These are phyloP conservation scores for Ramichloridium luteum DNA, from an alignment of 2,329 filamentous ascomycete genomes.

Conservation along the genomic window DNA sequence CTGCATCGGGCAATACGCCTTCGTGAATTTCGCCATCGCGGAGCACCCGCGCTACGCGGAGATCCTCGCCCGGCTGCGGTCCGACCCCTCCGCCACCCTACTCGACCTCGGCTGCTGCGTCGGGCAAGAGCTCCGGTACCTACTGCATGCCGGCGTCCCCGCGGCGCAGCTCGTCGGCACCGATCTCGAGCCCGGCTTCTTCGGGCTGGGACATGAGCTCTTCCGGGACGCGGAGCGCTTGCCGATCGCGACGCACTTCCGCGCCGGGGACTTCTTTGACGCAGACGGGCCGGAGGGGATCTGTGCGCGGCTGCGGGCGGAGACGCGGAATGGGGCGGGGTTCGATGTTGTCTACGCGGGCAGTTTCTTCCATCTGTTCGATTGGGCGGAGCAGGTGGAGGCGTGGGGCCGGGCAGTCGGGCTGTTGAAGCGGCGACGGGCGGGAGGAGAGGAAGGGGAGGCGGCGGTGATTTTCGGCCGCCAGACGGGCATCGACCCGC, in stretches of 20 bases:
- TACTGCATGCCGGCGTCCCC: constrained; percentile 27
- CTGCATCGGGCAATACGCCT: constrained; percentile 13
- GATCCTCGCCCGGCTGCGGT: constrained; percentile 17
- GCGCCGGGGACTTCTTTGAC: constrained; percentile 26
- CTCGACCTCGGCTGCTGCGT: constrained; percentile 32
- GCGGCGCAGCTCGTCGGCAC: constrained; percentile 21
- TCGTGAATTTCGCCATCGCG: constrained; percentile 15
- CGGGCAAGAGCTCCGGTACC: constrained; percentile 29
- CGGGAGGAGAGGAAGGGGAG: no score
- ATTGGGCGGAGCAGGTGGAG: constrained; percentile 28
- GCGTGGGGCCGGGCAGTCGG: constrained; percentile 23
- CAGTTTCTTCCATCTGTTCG: constrained; percentile 35
- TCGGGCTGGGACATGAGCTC: constrained; percentile 28
- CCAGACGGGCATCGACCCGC: constrained; percentile 24
- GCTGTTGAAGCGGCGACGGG: constrained; percentile 24
- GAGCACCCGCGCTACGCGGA: constrained; percentile 15
- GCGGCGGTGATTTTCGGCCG: constrained; percentile 29
- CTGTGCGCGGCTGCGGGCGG: no score
- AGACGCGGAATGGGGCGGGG: constrained; percentile 27
- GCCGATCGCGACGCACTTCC: constrained; percentile 19
- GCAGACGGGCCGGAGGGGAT: constrained; percentile 22
- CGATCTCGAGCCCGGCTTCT: constrained; percentile 24
- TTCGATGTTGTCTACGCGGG: constrained; percentile 30
- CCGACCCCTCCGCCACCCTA: constrained; percentile 25
- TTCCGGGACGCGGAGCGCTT: constrained; percentile 26